phyloP scores from a whole-genome alignment of 495 filamentous ascomycete species.

The Aspergillus wentii region DNA sequence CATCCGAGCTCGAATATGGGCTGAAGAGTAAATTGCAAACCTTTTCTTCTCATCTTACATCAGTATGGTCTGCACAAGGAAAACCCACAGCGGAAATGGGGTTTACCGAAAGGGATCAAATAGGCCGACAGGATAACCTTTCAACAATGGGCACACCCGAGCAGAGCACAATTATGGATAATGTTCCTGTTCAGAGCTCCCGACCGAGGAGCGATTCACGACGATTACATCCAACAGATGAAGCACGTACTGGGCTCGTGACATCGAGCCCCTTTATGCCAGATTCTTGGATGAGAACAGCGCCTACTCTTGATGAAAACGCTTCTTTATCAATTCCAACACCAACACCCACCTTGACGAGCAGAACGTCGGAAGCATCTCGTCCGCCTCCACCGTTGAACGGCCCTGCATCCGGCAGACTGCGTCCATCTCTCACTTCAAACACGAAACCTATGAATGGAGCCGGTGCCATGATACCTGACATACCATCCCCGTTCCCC shows the following conservation, averaged over 20 bases:
- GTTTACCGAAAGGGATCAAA: no score
- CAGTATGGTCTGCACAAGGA: slow-evolving; percentile 22
- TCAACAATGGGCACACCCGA: background rate
- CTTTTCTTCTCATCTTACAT: slow-evolving; percentile 28
- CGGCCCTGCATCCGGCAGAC: slow-evolving; percentile 8
- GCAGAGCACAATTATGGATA: no score
- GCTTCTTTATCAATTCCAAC: slow-evolving; percentile 24
- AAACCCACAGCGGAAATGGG: slow-evolving; percentile 1
- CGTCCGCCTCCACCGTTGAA: slow-evolving; percentile 18
- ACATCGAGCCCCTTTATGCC: slow-evolving; percentile 23
- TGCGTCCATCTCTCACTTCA: slow-evolving; percentile 15
- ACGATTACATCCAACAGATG: slow-evolving; percentile 4
- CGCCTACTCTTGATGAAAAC: slow-evolving; percentile 25
- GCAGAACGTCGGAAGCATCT: slow-evolving; percentile 15
- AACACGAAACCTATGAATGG: slow-evolving; percentile 19
- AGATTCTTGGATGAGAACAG: slow-evolving; percentile 26
- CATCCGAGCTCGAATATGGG: slow-evolving; percentile 23
- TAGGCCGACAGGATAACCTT: no score
- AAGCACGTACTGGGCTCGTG: slow-evolving; percentile 5
- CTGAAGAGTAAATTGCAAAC: slow-evolving; percentile 26
- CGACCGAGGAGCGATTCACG: slow-evolving; percentile 1
- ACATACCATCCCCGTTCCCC: slow-evolving; percentile 22
- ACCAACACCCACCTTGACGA: slow-evolving; percentile 28
- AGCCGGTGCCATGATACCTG: slow-evolving; percentile 17
- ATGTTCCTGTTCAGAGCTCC: no score